phyloP scores from a whole-genome alignment of 176 grass and related monocot species.

The Aegilops bicornis region DNA sequence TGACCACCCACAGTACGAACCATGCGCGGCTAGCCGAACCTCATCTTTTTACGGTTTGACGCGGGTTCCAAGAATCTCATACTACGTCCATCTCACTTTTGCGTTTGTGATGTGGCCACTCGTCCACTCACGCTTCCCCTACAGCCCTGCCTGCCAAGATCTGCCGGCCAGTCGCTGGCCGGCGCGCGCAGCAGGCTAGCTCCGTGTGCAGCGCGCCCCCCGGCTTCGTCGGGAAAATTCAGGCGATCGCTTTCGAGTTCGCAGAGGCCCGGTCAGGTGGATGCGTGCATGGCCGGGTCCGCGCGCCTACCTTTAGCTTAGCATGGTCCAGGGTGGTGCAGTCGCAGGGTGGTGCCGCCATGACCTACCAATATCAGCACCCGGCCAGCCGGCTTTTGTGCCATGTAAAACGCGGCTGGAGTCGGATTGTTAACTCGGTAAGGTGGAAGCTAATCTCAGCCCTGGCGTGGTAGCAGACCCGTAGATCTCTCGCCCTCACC shows the following conservation, averaged over 20 bases:
- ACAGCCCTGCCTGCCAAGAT: conserved; percentile 11
- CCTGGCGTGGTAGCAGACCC: background rate
- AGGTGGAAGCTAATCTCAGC: background rate
- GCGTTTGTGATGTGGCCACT: no score
- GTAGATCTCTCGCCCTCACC: background rate
- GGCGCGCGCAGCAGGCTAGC: background rate
- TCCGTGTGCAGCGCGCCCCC: background rate
- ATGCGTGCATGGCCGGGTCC: background rate
- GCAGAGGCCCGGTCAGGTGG: background rate
- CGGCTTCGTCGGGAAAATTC: conserved; percentile 22
- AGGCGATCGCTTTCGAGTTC: background rate
- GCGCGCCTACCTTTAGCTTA: background rate
- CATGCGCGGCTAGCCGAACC: no score
- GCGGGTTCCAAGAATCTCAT: no score
- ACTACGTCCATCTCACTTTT: no score
- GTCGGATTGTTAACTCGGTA: no score
- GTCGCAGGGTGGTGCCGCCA: background rate
- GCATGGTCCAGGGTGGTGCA: background rate
- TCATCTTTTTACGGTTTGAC: no score
- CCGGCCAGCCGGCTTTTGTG: background rate
- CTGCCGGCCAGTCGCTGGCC: conserved; percentile 9
- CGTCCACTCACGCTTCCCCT: no score
- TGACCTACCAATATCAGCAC: background rate
- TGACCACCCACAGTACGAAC: no score
- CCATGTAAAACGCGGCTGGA: background rate